A percentile compares a stretch with the other conserved stretches of the same genome.
Evolutionary conservation across 179 eudicot species (phyloP).

Genomic region (Spergularia azorica): DNA sequence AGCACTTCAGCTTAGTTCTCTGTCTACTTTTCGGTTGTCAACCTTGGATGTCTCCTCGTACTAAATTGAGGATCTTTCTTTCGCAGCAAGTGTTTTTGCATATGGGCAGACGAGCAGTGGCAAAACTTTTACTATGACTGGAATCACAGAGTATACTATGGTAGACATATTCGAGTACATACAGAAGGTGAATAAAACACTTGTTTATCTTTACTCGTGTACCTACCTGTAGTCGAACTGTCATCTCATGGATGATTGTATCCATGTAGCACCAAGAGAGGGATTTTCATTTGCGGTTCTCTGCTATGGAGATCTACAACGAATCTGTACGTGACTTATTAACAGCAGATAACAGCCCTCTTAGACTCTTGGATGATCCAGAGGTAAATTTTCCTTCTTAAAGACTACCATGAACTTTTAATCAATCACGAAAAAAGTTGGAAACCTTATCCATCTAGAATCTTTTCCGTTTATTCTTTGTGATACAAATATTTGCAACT

Average conservation of each 20-base stretch:
- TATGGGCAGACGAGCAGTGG: slow-evolving; percentile 99
- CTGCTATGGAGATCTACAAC: slow-evolving; percentile 97
- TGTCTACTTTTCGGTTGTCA: slow-evolving; percentile 2
- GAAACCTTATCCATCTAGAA: not conserved
- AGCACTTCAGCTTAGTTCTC: slow-evolving; percentile 26
- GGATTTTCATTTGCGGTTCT: slow-evolving; percentile 75
- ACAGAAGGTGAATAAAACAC: slow-evolving; percentile 39
- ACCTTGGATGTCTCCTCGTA: not conserved
- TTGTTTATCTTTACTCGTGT: not conserved
- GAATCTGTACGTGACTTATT: slow-evolving; percentile 94
- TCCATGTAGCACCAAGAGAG: slow-evolving; percentile 75
- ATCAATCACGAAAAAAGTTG: too few species aligned
- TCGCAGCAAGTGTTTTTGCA: slow-evolving; percentile 84
- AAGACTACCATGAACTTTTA: too few species aligned
- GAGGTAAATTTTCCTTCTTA: slow-evolving; percentile 57
- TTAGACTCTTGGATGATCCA: slow-evolving; percentile 92
- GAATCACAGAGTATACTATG: slow-evolving; percentile 82
- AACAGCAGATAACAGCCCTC: slow-evolving; percentile 64
- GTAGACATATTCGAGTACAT: slow-evolving; percentile 61
- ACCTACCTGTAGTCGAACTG: slow-evolving; percentile 3
- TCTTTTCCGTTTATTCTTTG: not conserved
- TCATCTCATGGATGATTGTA: slow-evolving; percentile 19
- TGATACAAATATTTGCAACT: slow-evolving; percentile 1
- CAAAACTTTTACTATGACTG: slow-evolving; percentile 89
- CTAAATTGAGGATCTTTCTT: slow-evolving; percentile 7